A percentile compares a stretch with the other conserved stretches of the same genome.
Conservation (phyloP, 306 rosid species). For the Inga leiocalycina region DNA sequence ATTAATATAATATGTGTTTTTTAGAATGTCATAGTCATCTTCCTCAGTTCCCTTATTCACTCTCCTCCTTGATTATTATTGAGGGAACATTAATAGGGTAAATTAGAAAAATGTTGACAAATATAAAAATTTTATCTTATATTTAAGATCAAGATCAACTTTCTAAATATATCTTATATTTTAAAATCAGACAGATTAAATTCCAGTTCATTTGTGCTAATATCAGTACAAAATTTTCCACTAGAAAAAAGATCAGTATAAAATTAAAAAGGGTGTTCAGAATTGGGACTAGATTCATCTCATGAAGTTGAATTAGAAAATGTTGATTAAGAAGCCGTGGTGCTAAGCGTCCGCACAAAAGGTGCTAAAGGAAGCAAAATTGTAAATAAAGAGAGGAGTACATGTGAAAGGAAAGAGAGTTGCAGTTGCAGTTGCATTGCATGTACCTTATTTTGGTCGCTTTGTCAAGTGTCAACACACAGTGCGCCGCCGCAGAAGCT, state of each 20-base stretch:
- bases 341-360: neutral
- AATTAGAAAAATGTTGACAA: no score
- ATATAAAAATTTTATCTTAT: no score
- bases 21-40: no score
- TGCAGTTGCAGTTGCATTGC: conserved; percentile 27
- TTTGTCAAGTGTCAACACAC: conserved; percentile 38
- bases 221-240: no score
- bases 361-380: neutral
- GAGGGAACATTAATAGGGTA: no score
- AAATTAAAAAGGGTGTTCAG: neutral
- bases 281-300: neutral
- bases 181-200: no score
- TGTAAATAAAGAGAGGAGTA: neutral
- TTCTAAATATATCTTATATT: no score
- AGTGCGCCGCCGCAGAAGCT: conserved; percentile 37
- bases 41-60: no score
- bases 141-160: no score
- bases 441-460: conserved; percentile 29
- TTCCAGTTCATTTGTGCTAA: neutral
- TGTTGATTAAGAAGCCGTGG: neutral
- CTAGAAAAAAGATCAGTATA: no score
- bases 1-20: no score
- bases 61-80: no score
- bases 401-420: neutral
- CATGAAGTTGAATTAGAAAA: neutral